A percentile compares a stretch with the other conserved stretches of the same genome.
Conservation (phyloP, 768 basidiomycete genomes). For the Agrocybe praecox region DNA sequence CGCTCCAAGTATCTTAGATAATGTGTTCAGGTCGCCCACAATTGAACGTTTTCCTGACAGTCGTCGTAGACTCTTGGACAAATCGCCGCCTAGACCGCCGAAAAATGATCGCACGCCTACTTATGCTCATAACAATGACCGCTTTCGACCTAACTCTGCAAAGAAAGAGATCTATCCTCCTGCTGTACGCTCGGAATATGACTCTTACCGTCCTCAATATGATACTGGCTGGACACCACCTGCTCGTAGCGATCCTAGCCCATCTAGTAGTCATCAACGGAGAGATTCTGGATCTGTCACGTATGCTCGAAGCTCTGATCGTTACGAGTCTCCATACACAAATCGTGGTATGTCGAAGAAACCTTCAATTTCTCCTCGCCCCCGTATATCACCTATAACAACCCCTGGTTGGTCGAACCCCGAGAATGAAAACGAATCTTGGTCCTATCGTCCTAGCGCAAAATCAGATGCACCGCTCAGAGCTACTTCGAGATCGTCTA, state of each 20-base stretch:
- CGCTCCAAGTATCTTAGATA: background rate
- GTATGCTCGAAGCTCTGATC: conserved; percentile 24
- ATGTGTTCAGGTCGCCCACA: conserved; percentile 16
- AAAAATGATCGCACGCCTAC: conserved; percentile 33
- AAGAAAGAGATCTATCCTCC: conserved; percentile 41
- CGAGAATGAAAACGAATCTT: conserved; percentile 12
- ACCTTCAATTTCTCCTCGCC: conserved; percentile 29
- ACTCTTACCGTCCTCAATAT: conserved; percentile 57
- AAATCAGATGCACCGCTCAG: conserved; percentile 21
- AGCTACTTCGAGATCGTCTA: conserved; percentile 58
- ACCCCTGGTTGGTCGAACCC: conserved; percentile 13
- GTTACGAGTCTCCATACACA: conserved; percentile 26
- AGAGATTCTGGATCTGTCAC: conserved; percentile 24
- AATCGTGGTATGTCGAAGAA: conserved; percentile 23
- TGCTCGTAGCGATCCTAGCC: conserved; percentile 25
- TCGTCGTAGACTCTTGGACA: conserved; percentile 34
- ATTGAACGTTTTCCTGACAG: conserved; percentile 37
- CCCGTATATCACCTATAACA: conserved; percentile 26
- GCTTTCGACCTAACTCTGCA: conserved; percentile 49
- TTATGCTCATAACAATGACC: conserved; percentile 37
- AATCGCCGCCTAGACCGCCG: conserved; percentile 36
- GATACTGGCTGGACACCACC: conserved; percentile 33
- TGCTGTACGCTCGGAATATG: conserved; percentile 22
- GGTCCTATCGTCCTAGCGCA: conserved; percentile 18
- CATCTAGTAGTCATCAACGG: conserved; percentile 23